Conservation (phyloP, 108 stramenopile species). For the Skeletonema menzelii region DNA sequence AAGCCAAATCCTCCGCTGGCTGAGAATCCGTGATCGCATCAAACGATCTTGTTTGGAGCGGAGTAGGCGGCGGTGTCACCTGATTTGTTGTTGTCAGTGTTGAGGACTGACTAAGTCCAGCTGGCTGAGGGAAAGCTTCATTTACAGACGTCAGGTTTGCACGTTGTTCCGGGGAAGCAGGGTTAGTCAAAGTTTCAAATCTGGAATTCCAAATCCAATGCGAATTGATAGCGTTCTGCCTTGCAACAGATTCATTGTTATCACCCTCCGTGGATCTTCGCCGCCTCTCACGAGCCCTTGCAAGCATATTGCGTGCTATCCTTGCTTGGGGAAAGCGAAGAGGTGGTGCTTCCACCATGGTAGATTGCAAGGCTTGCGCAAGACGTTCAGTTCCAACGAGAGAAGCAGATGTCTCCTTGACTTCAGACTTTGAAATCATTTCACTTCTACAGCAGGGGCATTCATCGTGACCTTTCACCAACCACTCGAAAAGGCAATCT, state of each 20-base stretch:
- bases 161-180: not conserved
- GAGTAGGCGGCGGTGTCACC: not conserved
- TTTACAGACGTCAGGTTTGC: not conserved
- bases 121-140: not conserved
- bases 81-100: not conserved
- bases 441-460: constrained; percentile 44
- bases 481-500: constrained; percentile 49
- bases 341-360: constrained; percentile 32
- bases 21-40: not conserved
- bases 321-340: constrained; percentile 7
- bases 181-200: not conserved
- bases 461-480: constrained; percentile 38
- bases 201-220: not conserved
- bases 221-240: not conserved
- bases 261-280: not conserved
- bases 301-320: constrained; percentile 15
- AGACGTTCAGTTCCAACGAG: constrained; percentile 36
- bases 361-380: constrained; percentile 12
- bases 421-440: constrained; percentile 43
- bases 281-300: not conserved
- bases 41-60: not conserved
- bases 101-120: not conserved
- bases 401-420: constrained; percentile 37
- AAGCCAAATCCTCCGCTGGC: not conserved
- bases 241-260: not conserved